Evolutionary conservation across 768 basidiomycete species (phyloP).

Genomic region (Ephemerocybe angulata): DNA sequence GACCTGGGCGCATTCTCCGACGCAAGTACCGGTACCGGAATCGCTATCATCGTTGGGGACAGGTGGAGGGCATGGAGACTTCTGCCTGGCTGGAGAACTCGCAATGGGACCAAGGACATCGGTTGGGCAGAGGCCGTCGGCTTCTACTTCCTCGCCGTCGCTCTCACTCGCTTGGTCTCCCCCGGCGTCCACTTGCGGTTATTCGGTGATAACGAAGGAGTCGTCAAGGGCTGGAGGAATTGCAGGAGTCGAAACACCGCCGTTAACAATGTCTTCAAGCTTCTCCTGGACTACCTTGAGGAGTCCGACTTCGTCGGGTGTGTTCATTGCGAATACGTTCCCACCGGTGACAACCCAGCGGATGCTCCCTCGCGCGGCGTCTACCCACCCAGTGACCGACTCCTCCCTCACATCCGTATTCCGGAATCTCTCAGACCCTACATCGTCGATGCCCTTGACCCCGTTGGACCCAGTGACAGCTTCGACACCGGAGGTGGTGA

Average conservation of each 20-base stretch:
- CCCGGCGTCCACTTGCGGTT: conserved; percentile 17
- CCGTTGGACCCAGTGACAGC: conserved; percentile 20
- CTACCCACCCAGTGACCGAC: conserved; percentile 4
- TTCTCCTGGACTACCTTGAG: conserved; percentile 14
- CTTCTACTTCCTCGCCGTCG: conserved; percentile 35
- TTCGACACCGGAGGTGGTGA: conserved; percentile 10
- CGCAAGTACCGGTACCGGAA: conserved; percentile 34
- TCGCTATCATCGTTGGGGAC: conserved; percentile 28
- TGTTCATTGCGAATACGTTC: conserved; percentile 19
- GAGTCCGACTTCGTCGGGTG: background rate
- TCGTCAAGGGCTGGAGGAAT: conserved; percentile 42
- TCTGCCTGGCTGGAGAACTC: conserved; percentile 24
- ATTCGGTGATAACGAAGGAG: conserved; percentile 37
- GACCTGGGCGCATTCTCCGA: conserved; percentile 38
- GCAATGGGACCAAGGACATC: conserved; percentile 31
- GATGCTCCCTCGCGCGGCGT: conserved; percentile 25
- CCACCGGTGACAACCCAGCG: conserved; percentile 21
- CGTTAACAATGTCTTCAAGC: conserved; percentile 28
- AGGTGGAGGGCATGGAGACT: conserved; percentile 32
- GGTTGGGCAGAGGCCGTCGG: conserved; percentile 12
- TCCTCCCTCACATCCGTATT: conserved; percentile 23
- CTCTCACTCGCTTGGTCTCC: background rate
- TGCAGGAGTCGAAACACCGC: conserved; percentile 29
- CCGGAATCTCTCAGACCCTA: conserved; percentile 16
- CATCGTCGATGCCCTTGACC: conserved; percentile 10